These are phyloP conservation scores for Phallus indusiatus DNA, from an alignment of 768 basidiomycete species.

Conservation along the genomic window DNA sequence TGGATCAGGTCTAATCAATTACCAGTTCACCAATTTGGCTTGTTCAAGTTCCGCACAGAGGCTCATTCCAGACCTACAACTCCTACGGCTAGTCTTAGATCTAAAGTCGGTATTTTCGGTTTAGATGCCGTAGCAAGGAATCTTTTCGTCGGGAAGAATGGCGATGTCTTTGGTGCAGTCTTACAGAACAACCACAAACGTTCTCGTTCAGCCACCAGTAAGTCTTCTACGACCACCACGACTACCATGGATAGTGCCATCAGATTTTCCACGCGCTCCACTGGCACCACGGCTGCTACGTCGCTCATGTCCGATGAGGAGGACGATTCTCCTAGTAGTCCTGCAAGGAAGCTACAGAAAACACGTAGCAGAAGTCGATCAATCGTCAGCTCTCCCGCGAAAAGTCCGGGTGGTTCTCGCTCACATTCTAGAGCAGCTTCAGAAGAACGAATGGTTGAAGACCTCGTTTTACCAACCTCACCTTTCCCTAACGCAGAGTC, in stretches of 20 bases:
- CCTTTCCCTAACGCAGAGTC: slow-evolving; percentile 46
- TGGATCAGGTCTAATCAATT: too few species aligned
- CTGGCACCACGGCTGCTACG: slow-evolving; percentile 59
- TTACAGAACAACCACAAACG: slow-evolving; percentile 55
- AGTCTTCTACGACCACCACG: slow-evolving; percentile 68
- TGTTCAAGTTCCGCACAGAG: slow-evolving; percentile 81
- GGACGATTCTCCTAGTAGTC: slow-evolving; percentile 39
- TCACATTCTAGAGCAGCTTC: slow-evolving; percentile 35
- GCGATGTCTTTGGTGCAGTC: slow-evolving; percentile 62
- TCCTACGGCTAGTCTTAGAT: slow-evolving; percentile 67
- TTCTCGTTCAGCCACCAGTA: slow-evolving; percentile 59
- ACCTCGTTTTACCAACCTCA: slow-evolving; percentile 31
- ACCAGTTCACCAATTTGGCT: slow-evolving; percentile 82
- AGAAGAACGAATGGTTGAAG: slow-evolving; percentile 31
- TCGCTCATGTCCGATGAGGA: slow-evolving; percentile 49
- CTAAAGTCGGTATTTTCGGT: slow-evolving; percentile 74
- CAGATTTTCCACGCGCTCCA: slow-evolving; percentile 64
- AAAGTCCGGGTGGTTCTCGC: slow-evolving; percentile 27
- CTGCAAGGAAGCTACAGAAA: slow-evolving; percentile 25
- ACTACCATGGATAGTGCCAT: slow-evolving; percentile 59
- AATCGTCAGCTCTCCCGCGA: background rate
- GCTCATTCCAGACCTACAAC: slow-evolving; percentile 75
- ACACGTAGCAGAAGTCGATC: slow-evolving; percentile 25
- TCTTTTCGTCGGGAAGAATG: slow-evolving; percentile 65
- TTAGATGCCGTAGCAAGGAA: slow-evolving; percentile 87